Base-by-base conservation (phyloP, 2,329 filamentous ascomycete genomes). In the Exophiala lecanii-corni region DNA sequence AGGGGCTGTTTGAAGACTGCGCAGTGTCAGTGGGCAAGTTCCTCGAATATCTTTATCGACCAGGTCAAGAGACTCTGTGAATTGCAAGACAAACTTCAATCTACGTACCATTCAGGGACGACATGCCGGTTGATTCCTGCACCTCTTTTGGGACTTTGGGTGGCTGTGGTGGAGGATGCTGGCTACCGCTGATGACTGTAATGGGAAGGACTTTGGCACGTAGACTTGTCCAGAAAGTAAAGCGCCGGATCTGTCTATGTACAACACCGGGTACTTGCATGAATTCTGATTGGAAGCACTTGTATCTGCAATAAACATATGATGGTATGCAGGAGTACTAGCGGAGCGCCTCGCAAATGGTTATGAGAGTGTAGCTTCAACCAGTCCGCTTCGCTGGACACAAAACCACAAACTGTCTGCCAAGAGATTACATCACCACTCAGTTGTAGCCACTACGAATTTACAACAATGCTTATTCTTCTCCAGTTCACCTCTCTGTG, bases 1-100 rank as follows among this genome's bases (percentile, higher is more conserved):
- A 82, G 71, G 13, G 78, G 77, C 49, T 77, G 71, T 37, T 72
- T 73, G 65, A 81, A 72, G 30, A 81, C 76, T 56, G 40, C 20
- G 31, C 17, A 16, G 35, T 36, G 38, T 52, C 15, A 47, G 40
- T 40, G 18, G 37, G n/a, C 19, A 20, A 35, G 12, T 5, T 7
- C 17, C 5, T 17, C 15, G 5, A 5, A n/a, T 19, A 5, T 13
- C 16, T 28, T 35, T 13, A n/a, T 16, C 10, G 23, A 13, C 17
- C 6, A 16, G 13, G 19, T 16, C 9, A 13, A 32, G 17, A 3
- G 19, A 18, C 16, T 16, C 23, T 17, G 26, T 25, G 17, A 32
- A 9, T 17, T 20, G 17, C 16, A 30, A 34, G 9, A 16, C 35
- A 5, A n/a, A 20, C 20, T 21, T 4, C 23, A 26, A 9, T 5